These are phyloP conservation scores for Candida ovalis DNA, from an alignment of 805 yeast species.

Conservation along the genomic window DNA sequence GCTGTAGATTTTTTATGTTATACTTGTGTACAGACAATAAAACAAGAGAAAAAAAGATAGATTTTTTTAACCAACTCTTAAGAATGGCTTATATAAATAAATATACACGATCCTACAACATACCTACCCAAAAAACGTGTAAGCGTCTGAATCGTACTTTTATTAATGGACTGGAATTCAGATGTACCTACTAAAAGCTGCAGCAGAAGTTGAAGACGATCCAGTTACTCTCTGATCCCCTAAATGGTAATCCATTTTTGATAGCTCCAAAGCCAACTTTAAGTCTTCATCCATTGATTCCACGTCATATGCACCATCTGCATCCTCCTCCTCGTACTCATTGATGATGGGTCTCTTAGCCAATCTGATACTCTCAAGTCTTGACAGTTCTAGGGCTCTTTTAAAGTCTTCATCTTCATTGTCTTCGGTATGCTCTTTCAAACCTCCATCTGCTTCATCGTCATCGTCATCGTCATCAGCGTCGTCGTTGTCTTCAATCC, in stretches of 20 bases:
- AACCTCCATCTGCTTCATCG: neutral
- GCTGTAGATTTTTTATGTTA: too few species aligned
- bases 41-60: neutral
- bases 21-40: neutral
- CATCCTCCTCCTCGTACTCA: neutral
- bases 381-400: slow-evolving; percentile 17
- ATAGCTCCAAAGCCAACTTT: slow-evolving; percentile 13
- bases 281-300: slow-evolving; percentile 13
- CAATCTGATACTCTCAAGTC: slow-evolving; percentile 6
- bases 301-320: neutral
- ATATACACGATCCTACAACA: neutral
- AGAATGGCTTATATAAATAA: neutral
- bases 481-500: too few species aligned
- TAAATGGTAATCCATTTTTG: slow-evolving; percentile 6
- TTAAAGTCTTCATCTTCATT: slow-evolving; percentile 3
- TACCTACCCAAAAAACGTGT: too few species aligned
- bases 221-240: neutral
- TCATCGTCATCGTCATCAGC: neutral
- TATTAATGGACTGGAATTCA: neutral
- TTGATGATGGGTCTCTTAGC: slow-evolving; percentile 1
- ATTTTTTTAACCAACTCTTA: too few species aligned
- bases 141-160: neutral
- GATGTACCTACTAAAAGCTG: neutral
- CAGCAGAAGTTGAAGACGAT: slow-evolving; percentile 1
- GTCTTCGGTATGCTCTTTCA: slow-evolving; percentile 1